Evolutionary conservation across 2,329 filamentous ascomycete species (phyloP).

Genomic region (Clarireedia paspali): DNA sequence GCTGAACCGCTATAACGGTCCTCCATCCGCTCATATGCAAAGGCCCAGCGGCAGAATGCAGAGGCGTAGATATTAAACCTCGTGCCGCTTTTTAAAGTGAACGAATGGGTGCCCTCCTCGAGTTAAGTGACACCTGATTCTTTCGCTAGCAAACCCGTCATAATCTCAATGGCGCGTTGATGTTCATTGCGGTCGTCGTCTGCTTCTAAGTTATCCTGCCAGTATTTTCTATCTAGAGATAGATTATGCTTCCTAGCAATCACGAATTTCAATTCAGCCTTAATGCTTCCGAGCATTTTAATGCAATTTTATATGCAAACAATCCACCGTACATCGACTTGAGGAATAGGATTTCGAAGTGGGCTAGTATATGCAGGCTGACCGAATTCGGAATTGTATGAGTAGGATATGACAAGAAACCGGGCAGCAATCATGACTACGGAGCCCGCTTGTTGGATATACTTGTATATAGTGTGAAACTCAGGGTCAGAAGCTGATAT

Average conservation of each 20-base stretch:
- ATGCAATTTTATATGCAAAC: conserved; percentile 24
- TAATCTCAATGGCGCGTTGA: conserved; percentile 15
- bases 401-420: conserved; percentile 26
- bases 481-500: too few species aligned
- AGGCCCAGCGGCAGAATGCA: conserved; percentile 26
- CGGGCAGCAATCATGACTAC: conserved; percentile 12
- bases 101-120: conserved; percentile 26
- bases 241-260: conserved; percentile 57
- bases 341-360: conserved; percentile 23
- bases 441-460: too few species aligned
- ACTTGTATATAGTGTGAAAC: too few species aligned
- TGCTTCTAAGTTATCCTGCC: conserved; percentile 1
- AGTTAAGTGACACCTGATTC: conserved; percentile 27
- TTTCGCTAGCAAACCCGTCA: conserved; percentile 20
- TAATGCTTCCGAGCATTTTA: conserved; percentile 25
- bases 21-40: conserved; percentile 21
- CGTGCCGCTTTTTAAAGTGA: conserved; percentile 25
- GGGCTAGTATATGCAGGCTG: conserved; percentile 12
- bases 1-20: too few species aligned
- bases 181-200: conserved; percentile 13
- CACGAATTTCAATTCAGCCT: conserved; percentile 51
- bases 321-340: conserved; percentile 23
- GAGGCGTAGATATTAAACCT: conserved; percentile 28
- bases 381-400: conserved; percentile 21
- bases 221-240: conserved; percentile 46